These are phyloP conservation scores for Suhomyces bribrorum DNA, from an alignment of 1,139 yeast species.

Conservation along the genomic window DNA sequence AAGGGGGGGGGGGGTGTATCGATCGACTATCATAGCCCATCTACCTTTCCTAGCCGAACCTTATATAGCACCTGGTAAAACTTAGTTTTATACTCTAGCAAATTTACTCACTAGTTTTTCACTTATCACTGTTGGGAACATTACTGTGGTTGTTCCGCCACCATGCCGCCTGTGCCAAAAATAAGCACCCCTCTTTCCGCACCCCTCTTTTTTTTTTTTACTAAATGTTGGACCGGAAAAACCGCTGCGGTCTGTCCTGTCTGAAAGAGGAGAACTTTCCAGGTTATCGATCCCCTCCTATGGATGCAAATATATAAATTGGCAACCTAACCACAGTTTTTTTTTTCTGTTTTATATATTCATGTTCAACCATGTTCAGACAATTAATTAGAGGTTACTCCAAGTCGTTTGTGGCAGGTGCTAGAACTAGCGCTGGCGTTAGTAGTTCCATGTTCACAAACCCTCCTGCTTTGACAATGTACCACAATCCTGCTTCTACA, in stretches of 20 bases:
- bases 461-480: conserved; percentile 26
- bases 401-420: conserved; percentile 9
- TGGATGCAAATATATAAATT: conserved; percentile 10
- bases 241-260: conserved; percentile 2
- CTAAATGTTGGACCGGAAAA: conserved; percentile 13
- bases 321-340: conserved; percentile 2
- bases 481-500: conserved; percentile 32
- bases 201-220: conserved; percentile 3
- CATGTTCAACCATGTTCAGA: conserved; percentile 14
- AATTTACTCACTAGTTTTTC: too few relatives aligned
- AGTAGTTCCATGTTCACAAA: conserved; percentile 4
- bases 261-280: conserved; percentile 1
- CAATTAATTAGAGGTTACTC: conserved; percentile 11
- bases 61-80: too few relatives aligned
- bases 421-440: conserved; percentile 8
- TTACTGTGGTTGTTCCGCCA: conserved; percentile 6
- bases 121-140: conserved; percentile 6
- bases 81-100: too few relatives aligned
- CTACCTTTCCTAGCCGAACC: too few relatives aligned
- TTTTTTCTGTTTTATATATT: background rate
- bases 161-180: background rate
- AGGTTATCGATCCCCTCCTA: conserved; percentile 16
- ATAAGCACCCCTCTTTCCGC: conserved; percentile 1
- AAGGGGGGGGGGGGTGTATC: too few relatives aligned
- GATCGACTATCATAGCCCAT: too few relatives aligned